Evolutionary conservation across 371 early-diverging fungal genomes (phyloP).

Genomic region (Mycotypha africana): DNA sequence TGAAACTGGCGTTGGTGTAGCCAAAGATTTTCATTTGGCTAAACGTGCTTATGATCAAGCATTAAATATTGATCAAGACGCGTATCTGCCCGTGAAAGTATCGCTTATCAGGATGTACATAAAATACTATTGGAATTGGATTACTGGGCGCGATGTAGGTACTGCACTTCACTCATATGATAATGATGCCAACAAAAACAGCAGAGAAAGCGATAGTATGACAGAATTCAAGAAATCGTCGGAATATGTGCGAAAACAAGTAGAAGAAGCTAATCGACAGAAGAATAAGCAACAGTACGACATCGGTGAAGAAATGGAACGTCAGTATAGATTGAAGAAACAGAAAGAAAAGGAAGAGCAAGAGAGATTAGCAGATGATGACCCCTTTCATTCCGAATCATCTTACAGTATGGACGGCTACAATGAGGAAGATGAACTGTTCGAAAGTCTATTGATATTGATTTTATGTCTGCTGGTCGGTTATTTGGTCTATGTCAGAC

Average conservation of each 20-base stretch:
- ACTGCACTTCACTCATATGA: conserved; percentile 8
- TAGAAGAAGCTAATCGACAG: conserved; percentile 13
- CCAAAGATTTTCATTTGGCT: conserved; percentile 87
- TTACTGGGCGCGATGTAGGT: conserved; percentile 52
- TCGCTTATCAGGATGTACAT: conserved; percentile 68
- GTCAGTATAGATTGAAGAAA: conserved; percentile 30
- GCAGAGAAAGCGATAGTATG: no score
- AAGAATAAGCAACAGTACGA: no score
- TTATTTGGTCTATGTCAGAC: conserved; percentile 59
- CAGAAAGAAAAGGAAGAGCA: conserved; percentile 32
- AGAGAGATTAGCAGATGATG: conserved; percentile 13
- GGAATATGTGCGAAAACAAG: conserved; percentile 4
- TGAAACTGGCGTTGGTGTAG: conserved; percentile 89
- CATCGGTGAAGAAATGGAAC: conserved; percentile 35
- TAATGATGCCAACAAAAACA: background rate
- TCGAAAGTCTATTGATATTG: conserved; percentile 55
- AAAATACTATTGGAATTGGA: conserved; percentile 66
- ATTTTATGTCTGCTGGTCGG: conserved; percentile 53
- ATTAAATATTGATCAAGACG: conserved; percentile 69
- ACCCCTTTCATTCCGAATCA: conserved; percentile 9
- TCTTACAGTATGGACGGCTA: conserved; percentile 35
- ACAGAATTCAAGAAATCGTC: no score
- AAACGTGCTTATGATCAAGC: conserved; percentile 88
- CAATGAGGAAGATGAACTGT: conserved; percentile 45
- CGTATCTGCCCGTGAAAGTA: conserved; percentile 76